These are phyloP conservation scores for Zelonia costaricensis DNA, from an alignment of 208 protist species.

Conservation along the genomic window DNA sequence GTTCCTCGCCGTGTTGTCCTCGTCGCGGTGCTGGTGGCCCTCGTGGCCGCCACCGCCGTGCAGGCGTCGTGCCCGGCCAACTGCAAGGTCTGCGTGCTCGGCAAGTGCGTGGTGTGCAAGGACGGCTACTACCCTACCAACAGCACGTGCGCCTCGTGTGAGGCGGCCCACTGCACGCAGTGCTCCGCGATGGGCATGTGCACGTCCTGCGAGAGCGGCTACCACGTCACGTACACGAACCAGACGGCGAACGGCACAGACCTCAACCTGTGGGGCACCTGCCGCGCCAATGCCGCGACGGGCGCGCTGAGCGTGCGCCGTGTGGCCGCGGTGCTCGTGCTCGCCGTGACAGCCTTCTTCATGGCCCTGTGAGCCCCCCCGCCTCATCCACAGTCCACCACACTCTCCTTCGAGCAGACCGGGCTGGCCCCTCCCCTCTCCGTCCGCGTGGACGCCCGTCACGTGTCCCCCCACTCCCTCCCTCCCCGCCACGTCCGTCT, in stretches of 20 bases:
- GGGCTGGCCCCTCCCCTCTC: too few species aligned
- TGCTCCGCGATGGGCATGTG: not conserved
- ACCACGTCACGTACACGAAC: not conserved
- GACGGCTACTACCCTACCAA: not conserved
- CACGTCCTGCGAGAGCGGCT: not conserved
- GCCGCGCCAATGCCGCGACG: not conserved
- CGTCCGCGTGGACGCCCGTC: too few species aligned
- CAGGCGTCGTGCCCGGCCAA: not conserved
- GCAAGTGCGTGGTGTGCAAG: not conserved
- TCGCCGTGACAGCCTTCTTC: not conserved
- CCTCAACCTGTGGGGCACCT: not conserved
- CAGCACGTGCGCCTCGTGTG: not conserved
- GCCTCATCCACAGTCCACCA: too few species aligned
- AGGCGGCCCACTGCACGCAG: not conserved
- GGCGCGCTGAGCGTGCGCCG: not conserved
- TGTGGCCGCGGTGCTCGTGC: not conserved
- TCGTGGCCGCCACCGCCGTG: not conserved
- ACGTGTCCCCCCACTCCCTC: too few species aligned
- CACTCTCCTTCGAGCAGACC: too few species aligned
- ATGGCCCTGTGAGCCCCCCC: not conserved
- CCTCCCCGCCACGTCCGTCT: too few species aligned
- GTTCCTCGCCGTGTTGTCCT: not conserved
- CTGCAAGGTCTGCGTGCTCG: not conserved
- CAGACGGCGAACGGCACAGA: not conserved
- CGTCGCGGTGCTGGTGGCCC: not conserved